Evolutionary conservation across 108 stramenopile species (phyloP).

Genomic region (Pseudonitzschia pungens): DNA sequence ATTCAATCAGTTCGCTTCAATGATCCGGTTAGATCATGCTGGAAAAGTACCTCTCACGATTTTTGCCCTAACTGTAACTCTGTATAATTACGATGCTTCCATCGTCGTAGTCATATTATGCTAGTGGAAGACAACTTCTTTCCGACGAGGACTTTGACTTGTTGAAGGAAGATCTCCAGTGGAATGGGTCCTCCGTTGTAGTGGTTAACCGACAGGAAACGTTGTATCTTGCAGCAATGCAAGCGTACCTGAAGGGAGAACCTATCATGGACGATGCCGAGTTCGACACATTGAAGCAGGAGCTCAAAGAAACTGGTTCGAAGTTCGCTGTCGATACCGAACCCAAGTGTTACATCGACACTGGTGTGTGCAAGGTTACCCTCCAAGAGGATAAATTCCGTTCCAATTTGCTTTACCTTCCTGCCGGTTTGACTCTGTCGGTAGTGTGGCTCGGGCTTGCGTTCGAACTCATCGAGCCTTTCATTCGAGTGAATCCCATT

Average conservation of each 20-base stretch:
- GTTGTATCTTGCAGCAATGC: constrained; percentile 81
- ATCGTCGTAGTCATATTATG: constrained; percentile 85
- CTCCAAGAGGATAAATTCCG: constrained; percentile 86
- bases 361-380: constrained; percentile 92
- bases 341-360: constrained; percentile 95
- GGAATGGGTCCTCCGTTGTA: constrained; percentile 83
- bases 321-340: constrained; percentile 86
- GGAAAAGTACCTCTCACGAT: too few relatives aligned
- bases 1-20: too few relatives aligned
- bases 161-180: constrained; percentile 91
- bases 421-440: constrained; percentile 63
- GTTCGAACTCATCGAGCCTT: constrained; percentile 74
- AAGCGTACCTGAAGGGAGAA: constrained; percentile 85
- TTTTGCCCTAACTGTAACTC: too few relatives aligned
- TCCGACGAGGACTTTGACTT: constrained; percentile 89
- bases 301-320: constrained; percentile 84
- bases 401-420: constrained; percentile 86
- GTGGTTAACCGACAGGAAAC: constrained; percentile 88
- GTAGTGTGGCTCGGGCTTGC: constrained; percentile 66
- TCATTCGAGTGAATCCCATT: constrained; percentile 77
- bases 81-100: neutral
- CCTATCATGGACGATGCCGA: constrained; percentile 81
- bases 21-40: too few relatives aligned
- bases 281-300: constrained; percentile 83
- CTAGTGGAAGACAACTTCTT: constrained; percentile 81